A percentile compares a stretch with the other conserved stretches of the same genome.
phyloP scores from a whole-genome alignment of 805 yeast species.

The Saccharomycopsis sp. region DNA sequence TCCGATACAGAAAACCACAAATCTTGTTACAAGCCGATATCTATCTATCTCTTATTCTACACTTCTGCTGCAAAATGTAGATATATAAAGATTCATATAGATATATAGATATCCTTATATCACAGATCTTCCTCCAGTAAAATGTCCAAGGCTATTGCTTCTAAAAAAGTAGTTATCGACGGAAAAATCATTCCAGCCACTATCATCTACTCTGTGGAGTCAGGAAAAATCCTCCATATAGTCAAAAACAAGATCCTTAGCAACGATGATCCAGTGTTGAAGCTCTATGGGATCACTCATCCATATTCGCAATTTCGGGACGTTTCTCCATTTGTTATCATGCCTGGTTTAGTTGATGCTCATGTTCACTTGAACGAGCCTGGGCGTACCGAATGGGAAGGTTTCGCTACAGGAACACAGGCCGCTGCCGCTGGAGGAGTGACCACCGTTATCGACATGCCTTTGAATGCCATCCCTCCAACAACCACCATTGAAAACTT shows the following conservation, averaged over 20 bases:
- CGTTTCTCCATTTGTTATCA: constrained; percentile 55
- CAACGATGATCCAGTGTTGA: constrained; percentile 35
- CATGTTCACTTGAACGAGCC: constrained; percentile 96
- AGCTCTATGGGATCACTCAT: constrained; percentile 22
- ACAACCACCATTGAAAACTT: constrained; percentile 80
- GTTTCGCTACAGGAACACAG: constrained; percentile 92
- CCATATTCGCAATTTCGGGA: constrained; percentile 33
- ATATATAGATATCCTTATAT: too few species aligned
- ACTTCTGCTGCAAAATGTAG: too few species aligned
- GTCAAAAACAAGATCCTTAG: constrained; percentile 31
- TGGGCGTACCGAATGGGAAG: constrained; percentile 98
- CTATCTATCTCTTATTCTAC: too few species aligned
- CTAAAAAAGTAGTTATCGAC: constrained; percentile 49
- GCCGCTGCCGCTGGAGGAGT: constrained; percentile 96
- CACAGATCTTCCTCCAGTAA: neutral
- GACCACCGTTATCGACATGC: constrained; percentile 94
- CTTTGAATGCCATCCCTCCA: constrained; percentile 92
- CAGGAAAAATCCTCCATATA: constrained; percentile 58
- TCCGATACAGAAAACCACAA: neutral
- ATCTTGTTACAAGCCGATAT: too few species aligned
- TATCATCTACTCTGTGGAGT: constrained; percentile 47
- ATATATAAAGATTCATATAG: too few species aligned
- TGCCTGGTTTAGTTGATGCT: constrained; percentile 91
- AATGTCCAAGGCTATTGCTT: constrained; percentile 60
- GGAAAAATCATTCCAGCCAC: constrained; percentile 52